Percentiles rank a stretch among this genome's conserved stretches.
Evolutionary conservation across 352 stramenopile genomes (phyloP).

Genomic region (Sclerospora graminicola): DNA sequence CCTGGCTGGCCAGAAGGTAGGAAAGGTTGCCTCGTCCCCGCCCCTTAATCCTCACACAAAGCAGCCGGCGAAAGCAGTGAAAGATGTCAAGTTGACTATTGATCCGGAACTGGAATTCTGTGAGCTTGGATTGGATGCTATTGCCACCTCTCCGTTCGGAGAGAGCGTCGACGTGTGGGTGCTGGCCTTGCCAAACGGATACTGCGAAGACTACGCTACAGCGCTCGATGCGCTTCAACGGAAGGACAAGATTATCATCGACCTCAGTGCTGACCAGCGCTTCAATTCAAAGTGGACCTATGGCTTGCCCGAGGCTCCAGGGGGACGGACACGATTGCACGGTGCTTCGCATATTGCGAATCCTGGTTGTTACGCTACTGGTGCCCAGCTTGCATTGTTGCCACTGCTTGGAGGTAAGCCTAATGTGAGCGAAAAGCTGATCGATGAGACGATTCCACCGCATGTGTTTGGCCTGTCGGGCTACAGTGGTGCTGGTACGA

Average conservation of each 20-base stretch:
- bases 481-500: conserved; percentile 82
- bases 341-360: conserved; percentile 80
- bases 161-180: conserved; percentile 82
- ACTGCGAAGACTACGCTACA: conserved; percentile 70
- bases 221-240: conserved; percentile 58
- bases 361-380: conserved; percentile 84
- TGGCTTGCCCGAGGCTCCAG: conserved; percentile 69
- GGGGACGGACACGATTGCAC: conserved; percentile 40
- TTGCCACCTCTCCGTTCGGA: conserved; percentile 54
- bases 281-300: conserved; percentile 84
- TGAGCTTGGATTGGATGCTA: conserved; percentile 68
- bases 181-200: conserved; percentile 78
- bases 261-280: conserved; percentile 82
- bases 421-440: conserved; percentile 32
- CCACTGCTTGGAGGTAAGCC: conserved; percentile 67
- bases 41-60: conserved; percentile 80
- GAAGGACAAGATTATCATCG: conserved; percentile 76
- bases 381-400: conserved; percentile 64
- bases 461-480: conserved; percentile 84
- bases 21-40: conserved; percentile 59
- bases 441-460: conserved; percentile 55
- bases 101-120: conserved; percentile 69
- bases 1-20: conserved; percentile 65
- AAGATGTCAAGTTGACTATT: conserved; percentile 42
- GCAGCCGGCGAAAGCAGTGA: conserved; percentile 37